These are phyloP conservation scores for Pseudogymnoascus sp. DNA, from an alignment of 2,329 filamentous ascomycete genomes.

Conservation along the genomic window DNA sequence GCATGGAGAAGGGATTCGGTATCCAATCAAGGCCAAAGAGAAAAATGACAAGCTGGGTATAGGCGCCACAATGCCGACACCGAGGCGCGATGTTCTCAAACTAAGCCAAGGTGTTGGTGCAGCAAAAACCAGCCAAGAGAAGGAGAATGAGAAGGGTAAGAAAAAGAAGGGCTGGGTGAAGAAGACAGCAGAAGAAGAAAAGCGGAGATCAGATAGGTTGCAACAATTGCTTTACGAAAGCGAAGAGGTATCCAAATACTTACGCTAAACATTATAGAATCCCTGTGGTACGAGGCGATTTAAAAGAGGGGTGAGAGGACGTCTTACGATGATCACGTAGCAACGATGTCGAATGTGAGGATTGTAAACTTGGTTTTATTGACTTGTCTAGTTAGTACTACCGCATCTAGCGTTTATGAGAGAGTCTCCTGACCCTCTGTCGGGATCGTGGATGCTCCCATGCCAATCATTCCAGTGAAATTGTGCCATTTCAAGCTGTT, in stretches of 20 bases:
- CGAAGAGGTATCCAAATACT: conserved; percentile 67
- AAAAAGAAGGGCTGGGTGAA: conserved; percentile 54
- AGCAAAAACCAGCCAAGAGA: conserved; percentile 29
- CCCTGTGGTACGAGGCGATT: background rate
- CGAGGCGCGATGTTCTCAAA: conserved; percentile 14
- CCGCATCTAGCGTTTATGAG: background rate
- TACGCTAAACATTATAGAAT: conserved; percentile 28
- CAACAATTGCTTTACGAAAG: conserved; percentile 64
- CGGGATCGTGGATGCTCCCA: background rate
- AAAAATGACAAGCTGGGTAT: conserved; percentile 73
- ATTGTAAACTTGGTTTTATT: background rate
- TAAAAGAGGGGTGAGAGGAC: background rate
- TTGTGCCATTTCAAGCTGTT: background rate
- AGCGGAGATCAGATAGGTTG: conserved; percentile 53
- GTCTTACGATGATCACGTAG: background rate
- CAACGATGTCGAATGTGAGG: background rate
- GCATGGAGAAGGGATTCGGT: conserved; percentile 58
- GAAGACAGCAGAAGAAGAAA: conserved; percentile 52
- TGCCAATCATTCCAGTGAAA: background rate
- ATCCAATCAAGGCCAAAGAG: conserved; percentile 59
- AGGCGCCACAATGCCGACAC: conserved; percentile 42
- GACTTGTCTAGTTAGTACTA: background rate
- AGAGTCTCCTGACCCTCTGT: too few relatives aligned
- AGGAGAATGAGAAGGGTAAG: conserved; percentile 47
- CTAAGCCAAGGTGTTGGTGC: background rate